phyloP scores from a whole-genome alignment of 352 stramenopile species.

The Globisporangium paroecandrum region DNA sequence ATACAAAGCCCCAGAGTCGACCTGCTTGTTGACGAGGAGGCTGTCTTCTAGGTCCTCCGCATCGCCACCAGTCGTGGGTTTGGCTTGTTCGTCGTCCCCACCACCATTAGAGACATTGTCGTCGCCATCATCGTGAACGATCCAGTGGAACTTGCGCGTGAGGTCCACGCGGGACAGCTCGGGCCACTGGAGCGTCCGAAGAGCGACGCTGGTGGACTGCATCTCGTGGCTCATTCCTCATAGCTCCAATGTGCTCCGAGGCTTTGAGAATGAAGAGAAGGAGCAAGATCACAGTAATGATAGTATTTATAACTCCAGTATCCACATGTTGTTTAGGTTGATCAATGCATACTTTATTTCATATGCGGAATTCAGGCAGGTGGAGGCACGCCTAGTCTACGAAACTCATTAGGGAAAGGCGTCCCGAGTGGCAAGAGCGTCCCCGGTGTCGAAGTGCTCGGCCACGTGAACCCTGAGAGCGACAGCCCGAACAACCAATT shows the following conservation, averaged over 20 bases:
- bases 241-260: not conserved
- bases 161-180: slow-evolving; percentile 34
- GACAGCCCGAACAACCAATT: slow-evolving; percentile 31
- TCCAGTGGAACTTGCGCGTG: slow-evolving; percentile 37
- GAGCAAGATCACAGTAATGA: no score
- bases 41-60: not conserved
- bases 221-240: not conserved
- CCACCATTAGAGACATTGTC: slow-evolving; percentile 3
- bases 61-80: slow-evolving; percentile 10
- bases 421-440: slow-evolving; percentile 43
- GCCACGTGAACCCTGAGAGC: slow-evolving; percentile 23
- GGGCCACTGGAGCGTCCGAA: slow-evolving; percentile 38
- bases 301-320: no score
- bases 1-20: not conserved
- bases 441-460: slow-evolving; percentile 22
- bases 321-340: no score
- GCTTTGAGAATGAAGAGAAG: not conserved
- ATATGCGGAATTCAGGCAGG: no score
- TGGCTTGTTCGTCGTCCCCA: not conserved
- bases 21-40: not conserved
- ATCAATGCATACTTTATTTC: no score
- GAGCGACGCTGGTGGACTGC: not conserved
- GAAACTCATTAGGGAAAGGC: not conserved
- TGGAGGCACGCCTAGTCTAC: no score
- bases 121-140: slow-evolving; percentile 20